Base-by-base conservation (phyloP, 2,329 filamentous ascomycete species). In the Calonectria pauciramosa region DNA sequence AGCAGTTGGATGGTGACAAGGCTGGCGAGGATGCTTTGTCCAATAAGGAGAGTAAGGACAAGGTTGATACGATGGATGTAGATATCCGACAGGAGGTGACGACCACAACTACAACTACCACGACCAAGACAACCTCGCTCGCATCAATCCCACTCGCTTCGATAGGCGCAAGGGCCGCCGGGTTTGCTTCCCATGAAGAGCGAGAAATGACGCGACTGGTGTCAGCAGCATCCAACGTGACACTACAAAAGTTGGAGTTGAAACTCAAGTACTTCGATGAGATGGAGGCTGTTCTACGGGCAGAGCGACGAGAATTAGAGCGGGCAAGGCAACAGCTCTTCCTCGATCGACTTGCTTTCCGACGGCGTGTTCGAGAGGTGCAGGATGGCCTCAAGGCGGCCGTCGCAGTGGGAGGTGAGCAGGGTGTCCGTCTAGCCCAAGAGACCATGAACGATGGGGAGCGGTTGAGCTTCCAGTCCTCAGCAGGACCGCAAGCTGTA, bases 191-290 rank as follows among this genome's bases (percentile, higher is more conserved):
- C 4, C 96, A 99, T 80, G 96, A 99, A 85, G 97, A 99, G 85
- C 94, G 97, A 72, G 96, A 98, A 86, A 97, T 99, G 92, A 98
- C 96, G 26, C 94, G 96, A 20, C 92, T 99, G 60, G 95, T 99
- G 13, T 96, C 96, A 3, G 94, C 96, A 8, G 95, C 96, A 0
- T 95, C 98, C 68, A 99, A 99, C 83, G 90, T 98, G 16, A 96
- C 95, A n/a, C 89, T 99, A 41, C 94, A 98, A 83, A 99, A 99
- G 86, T 93, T 99, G 76, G 96, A 99, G 86, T 89, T 99, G 80
- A 99, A 99, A 87, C 90, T 99, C 74, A 93, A 95, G 82, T 98
- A 99, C 84, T 99, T 99, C 86, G 94, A 95, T 81, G 97, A 99
- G 85, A 96, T 99, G 91, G 97, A 99, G 86, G 91, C 94, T 23